Evolutionary conservation across 2,329 filamentous ascomycete genomes (phyloP).

Genomic region (Fusarium piperis): DNA sequence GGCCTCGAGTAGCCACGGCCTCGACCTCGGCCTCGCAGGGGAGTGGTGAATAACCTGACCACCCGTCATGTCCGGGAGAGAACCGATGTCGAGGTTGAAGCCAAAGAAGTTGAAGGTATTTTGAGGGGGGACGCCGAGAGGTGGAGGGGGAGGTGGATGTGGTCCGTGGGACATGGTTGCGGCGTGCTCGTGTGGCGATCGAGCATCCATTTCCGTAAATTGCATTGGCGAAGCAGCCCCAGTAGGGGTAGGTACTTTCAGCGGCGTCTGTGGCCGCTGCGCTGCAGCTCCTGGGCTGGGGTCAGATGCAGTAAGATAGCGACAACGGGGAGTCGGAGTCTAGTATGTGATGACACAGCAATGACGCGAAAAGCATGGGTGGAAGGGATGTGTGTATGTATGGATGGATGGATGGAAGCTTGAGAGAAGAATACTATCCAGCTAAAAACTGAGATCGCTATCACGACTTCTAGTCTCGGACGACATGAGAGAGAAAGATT

Average conservation of each 20-base stretch:
- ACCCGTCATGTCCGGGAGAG: slow-evolving; percentile 41
- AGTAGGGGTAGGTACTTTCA: slow-evolving; percentile 18
- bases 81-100: slow-evolving; percentile 46
- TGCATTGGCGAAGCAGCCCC: slow-evolving; percentile 42
- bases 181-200: slow-evolving; percentile 35
- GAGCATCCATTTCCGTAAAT: slow-evolving; percentile 24
- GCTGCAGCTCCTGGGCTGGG: slow-evolving; percentile 7
- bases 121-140: slow-evolving; percentile 30
- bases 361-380: slow-evolving; percentile 2
- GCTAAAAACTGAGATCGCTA: not conserved
- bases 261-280: slow-evolving; percentile 11
- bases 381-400: not conserved
- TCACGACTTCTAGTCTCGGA: slow-evolving; percentile 3
- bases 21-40: slow-evolving; percentile 23
- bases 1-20: slow-evolving; percentile 14
- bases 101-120: slow-evolving; percentile 47
- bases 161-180: slow-evolving; percentile 50
- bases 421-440: not conserved
- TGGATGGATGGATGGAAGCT: not conserved
- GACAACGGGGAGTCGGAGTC: not conserved
- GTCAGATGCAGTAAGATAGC: slow-evolving; percentile 14
- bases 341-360: slow-evolving; percentile 9
- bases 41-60: slow-evolving; percentile 36
- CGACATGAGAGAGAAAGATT: not conserved
- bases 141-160: slow-evolving; percentile 48